A percentile compares a stretch with the other conserved stretches of the same genome.
These are phyloP conservation scores for Salvia hispanica DNA, from an alignment of 257 asterid species.

Conservation along the genomic window DNA sequence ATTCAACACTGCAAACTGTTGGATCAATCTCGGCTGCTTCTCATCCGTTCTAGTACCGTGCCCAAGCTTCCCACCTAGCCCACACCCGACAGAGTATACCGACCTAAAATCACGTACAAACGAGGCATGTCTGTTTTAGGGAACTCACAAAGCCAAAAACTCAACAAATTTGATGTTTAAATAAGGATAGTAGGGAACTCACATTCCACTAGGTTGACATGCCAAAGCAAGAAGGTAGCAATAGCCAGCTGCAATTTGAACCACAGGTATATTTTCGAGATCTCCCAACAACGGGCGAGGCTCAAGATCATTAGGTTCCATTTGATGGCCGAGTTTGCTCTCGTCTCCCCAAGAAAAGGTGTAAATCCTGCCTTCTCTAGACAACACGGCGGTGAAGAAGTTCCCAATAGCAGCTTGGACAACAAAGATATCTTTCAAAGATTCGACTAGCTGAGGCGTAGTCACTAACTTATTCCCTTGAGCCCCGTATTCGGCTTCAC, in stretches of 20 bases:
- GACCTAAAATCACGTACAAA: constrained; percentile 58
- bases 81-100: constrained; percentile 99
- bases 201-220: constrained; percentile 95
- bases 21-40: constrained; percentile 84
- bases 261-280: constrained; percentile 82
- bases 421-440: constrained; percentile 86
- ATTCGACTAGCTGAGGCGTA: constrained; percentile 81
- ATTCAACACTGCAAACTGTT: constrained; percentile 69
- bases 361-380: constrained; percentile 91
- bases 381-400: constrained; percentile 92
- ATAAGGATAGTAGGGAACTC: constrained; percentile 37
- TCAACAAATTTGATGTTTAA: constrained; percentile 1
- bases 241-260: constrained; percentile 98
- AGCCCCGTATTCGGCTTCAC: constrained; percentile 80
- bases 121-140: background rate
- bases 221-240: constrained; percentile 99
- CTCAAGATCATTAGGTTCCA: constrained; percentile 74
- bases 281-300: constrained; percentile 85
- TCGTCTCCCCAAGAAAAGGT: constrained; percentile 99
- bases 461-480: constrained; percentile 70
- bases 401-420: constrained; percentile 98
- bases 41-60: constrained; percentile 85
- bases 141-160: constrained; percentile 4
- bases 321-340: constrained; percentile 87
- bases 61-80: constrained; percentile 98